phyloP scores from a whole-genome alignment of 495 filamentous ascomycete species.

The Chaetomium fimeti region DNA sequence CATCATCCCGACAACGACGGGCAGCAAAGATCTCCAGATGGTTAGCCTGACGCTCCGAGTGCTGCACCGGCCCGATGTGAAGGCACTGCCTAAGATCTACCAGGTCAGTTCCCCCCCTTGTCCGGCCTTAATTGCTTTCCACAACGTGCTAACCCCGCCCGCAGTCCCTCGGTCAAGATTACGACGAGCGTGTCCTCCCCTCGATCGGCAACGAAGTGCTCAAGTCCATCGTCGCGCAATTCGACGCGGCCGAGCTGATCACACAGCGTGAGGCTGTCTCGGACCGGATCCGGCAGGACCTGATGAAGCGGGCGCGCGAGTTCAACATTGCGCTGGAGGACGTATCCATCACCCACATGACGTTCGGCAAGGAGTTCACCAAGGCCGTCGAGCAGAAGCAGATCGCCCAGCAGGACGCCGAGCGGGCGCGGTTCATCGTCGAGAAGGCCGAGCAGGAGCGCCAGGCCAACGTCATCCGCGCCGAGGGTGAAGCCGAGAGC shows the following conservation, averaged over 20 bases:
- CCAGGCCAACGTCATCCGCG: slow-evolving; percentile 96
- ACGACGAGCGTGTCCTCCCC: slow-evolving; percentile 98
- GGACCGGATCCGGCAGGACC: slow-evolving; percentile 90
- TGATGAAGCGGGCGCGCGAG: slow-evolving; percentile 91
- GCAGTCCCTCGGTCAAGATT: slow-evolving; percentile 83
- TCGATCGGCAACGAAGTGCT: slow-evolving; percentile 99
- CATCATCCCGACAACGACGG: slow-evolving; percentile 96
- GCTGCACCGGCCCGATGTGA: slow-evolving; percentile 90
- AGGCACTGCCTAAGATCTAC: slow-evolving; percentile 92
- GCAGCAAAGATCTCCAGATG: slow-evolving; percentile 99
- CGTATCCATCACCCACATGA: slow-evolving; percentile 99
- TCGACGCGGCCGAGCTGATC: slow-evolving; percentile 98
- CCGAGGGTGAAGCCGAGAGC: slow-evolving; percentile 94
- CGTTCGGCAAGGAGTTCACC: slow-evolving; percentile 99
- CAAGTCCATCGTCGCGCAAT: slow-evolving; percentile 98
- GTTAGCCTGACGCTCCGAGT: slow-evolving; percentile 97
- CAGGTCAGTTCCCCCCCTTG: slow-evolving; percentile 65
- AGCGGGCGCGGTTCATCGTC: slow-evolving; percentile 95
- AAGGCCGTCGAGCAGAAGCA: slow-evolving; percentile 99
- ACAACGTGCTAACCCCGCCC: background rate
- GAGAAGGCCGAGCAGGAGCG: slow-evolving; percentile 99
- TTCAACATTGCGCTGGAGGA: slow-evolving; percentile 99
- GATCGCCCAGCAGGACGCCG: slow-evolving; percentile 98
- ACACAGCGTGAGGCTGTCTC: slow-evolving; percentile 96
- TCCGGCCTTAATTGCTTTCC: too few relatives aligned